Evolutionary conservation across 768 basidiomycete species (phyloP).

Genomic region (Tylopilus sp.): DNA sequence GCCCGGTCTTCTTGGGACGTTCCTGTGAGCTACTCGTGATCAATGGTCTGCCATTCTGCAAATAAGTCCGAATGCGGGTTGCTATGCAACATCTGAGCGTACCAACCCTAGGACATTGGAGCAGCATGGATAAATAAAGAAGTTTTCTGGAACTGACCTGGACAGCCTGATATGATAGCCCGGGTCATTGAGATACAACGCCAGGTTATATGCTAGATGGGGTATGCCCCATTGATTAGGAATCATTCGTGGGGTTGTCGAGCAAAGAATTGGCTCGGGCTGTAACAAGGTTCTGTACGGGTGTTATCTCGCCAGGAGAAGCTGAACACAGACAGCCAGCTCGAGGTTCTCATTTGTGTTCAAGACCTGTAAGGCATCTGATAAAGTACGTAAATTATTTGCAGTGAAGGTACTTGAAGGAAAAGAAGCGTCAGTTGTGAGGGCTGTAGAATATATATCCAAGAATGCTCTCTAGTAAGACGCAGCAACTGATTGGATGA

Average conservation of each 20-base stretch:
- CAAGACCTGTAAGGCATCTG: constrained; percentile 9
- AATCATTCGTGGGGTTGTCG: no score
- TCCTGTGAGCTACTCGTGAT: no score
- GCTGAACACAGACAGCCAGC: background rate
- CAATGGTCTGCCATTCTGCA: no score
- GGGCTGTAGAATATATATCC: constrained; percentile 22
- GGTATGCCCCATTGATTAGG: no score
- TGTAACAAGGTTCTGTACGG: background rate
- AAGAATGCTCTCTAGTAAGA: constrained; percentile 14
- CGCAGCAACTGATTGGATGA: background rate
- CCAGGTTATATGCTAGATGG: no score
- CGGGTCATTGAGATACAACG: no score
- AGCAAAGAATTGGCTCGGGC: no score
- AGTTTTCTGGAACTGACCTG: no score
- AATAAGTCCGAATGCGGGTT: background rate
- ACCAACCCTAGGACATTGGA: no score
- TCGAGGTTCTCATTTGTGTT: background rate
- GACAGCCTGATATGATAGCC: no score
- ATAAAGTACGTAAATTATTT: constrained; percentile 27
- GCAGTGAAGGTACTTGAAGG: constrained; percentile 17
- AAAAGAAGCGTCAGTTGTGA: constrained; percentile 7
- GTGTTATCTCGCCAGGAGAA: background rate
- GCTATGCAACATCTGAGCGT: background rate
- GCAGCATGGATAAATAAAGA: no score
- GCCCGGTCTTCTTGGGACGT: no score